Conservation (phyloP, 2,329 filamentous ascomycete genomes). For the Blumeriella jaapii region DNA sequence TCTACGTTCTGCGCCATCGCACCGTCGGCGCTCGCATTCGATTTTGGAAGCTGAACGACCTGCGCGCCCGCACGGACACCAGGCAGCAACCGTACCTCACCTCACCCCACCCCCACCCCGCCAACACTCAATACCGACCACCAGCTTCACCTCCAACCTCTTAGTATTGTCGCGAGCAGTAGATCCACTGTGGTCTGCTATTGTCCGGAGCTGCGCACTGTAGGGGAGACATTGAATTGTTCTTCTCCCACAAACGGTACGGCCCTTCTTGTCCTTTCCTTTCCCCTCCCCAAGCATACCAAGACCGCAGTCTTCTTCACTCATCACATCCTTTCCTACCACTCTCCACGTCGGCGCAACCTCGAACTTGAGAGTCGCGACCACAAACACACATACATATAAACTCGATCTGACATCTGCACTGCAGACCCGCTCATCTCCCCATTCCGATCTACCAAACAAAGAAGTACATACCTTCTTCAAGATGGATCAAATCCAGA, state of each 20-base stretch:
- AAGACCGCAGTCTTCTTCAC: no score
- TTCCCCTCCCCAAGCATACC: slow-evolving; percentile 13
- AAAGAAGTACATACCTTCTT: slow-evolving; percentile 19
- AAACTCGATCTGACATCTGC: slow-evolving; percentile 21
- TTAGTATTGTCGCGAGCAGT: slow-evolving; percentile 16
- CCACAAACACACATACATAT: slow-evolving; percentile 12
- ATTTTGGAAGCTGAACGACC: not conserved
- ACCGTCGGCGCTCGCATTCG: no score
- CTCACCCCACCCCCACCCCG: not conserved
- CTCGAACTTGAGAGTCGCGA: slow-evolving; percentile 6
- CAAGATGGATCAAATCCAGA: slow-evolving; percentile 76
- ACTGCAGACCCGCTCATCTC: slow-evolving; percentile 20
- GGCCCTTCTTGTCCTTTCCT: slow-evolving; percentile 16
- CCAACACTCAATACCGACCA: slow-evolving; percentile 5
- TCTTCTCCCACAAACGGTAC: slow-evolving; percentile 76
- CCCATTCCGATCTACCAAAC: slow-evolving; percentile 18
- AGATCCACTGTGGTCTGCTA: no score
- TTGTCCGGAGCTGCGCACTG: slow-evolving; percentile 38
- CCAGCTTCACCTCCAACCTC: slow-evolving; percentile 5
- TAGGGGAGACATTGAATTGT: slow-evolving; percentile 98
- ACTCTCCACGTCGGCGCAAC: slow-evolving; percentile 4
- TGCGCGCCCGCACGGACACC: slow-evolving; percentile 1
- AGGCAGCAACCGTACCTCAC: no score
- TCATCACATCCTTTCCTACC: slow-evolving; percentile 7
- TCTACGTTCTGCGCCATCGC: no score